phyloP scores from a whole-genome alignment of 495 filamentous ascomycete species.

The Hypoxylon intermedium region DNA sequence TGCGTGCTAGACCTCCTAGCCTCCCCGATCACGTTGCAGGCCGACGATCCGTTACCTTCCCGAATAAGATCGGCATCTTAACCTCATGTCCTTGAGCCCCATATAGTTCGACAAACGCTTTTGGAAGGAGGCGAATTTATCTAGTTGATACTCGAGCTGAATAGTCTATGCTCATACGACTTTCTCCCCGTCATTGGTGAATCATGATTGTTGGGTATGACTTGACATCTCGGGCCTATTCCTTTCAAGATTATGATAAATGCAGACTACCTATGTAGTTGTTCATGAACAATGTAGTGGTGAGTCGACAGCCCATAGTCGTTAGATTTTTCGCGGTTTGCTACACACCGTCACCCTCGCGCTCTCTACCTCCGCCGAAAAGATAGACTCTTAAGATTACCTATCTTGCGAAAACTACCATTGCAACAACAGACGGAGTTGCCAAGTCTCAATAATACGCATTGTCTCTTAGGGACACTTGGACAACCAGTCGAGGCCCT shows the following conservation, averaged over 20 bases:
- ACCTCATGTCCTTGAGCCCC: background rate
- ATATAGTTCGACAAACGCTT: background rate
- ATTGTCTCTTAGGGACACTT: background rate
- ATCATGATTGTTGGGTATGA: background rate
- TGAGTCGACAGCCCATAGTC: background rate
- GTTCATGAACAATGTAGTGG: background rate
- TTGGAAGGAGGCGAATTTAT: background rate
- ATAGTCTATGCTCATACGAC: background rate
- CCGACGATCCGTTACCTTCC: constrained; percentile 32
- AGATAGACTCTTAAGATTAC: background rate
- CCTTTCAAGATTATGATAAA: background rate
- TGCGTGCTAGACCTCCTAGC: constrained; percentile 14
- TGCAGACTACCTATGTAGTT: background rate
- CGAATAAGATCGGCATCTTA: constrained; percentile 18
- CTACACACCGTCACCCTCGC: background rate
- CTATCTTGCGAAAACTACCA: background rate
- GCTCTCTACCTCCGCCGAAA: background rate
- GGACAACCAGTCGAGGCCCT: background rate
- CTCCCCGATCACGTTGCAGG: constrained; percentile 9
- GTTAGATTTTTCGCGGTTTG: background rate
- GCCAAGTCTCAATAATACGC: background rate
- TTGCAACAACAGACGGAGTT: background rate
- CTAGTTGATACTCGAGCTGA: background rate
- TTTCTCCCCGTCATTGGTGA: background rate
- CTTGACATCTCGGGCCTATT: background rate